These are phyloP conservation scores for Ganoderma lingzhi DNA, from an alignment of 1,284 basidiomycete genomes.

Conservation along the genomic window DNA sequence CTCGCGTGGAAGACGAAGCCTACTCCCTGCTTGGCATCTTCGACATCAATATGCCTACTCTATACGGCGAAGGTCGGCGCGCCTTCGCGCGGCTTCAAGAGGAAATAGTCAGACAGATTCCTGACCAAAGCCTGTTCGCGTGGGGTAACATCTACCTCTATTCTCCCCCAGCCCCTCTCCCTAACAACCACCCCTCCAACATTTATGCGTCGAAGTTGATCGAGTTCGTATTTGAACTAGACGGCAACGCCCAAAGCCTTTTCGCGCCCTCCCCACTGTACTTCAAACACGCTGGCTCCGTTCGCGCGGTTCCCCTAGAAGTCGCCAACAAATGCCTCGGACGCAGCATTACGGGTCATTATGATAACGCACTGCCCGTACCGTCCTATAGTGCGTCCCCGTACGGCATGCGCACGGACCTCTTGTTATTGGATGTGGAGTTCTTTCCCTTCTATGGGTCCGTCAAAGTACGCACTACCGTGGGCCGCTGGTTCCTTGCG, in stretches of 20 bases:
- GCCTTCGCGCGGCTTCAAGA: slow-evolving; percentile 9
- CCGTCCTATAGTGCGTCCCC: not conserved
- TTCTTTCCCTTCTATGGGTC: not conserved
- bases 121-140: slow-evolving; percentile 7
- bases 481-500: not conserved
- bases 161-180: not conserved
- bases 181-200: not conserved
- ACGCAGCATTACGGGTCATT: not conserved
- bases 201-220: not conserved
- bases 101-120: slow-evolving; percentile 1
- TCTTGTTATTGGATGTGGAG: not conserved
- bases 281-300: not conserved
- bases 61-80: slow-evolving; percentile 7
- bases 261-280: not conserved
- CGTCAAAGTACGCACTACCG: too few species aligned
- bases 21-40: slow-evolving; percentile 9
- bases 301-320: not conserved
- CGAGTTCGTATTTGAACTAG: not conserved
- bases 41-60: slow-evolving; percentile 11
- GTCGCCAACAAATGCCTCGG: not conserved
- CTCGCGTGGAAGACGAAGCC: slow-evolving; percentile 9
- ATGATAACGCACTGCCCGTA: not conserved
- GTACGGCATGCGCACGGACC: not conserved
- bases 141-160: not conserved
- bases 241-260: not conserved